These are phyloP conservation scores for Neurospora sp. DNA, from an alignment of 495 filamentous ascomycete species.

Conservation along the genomic window DNA sequence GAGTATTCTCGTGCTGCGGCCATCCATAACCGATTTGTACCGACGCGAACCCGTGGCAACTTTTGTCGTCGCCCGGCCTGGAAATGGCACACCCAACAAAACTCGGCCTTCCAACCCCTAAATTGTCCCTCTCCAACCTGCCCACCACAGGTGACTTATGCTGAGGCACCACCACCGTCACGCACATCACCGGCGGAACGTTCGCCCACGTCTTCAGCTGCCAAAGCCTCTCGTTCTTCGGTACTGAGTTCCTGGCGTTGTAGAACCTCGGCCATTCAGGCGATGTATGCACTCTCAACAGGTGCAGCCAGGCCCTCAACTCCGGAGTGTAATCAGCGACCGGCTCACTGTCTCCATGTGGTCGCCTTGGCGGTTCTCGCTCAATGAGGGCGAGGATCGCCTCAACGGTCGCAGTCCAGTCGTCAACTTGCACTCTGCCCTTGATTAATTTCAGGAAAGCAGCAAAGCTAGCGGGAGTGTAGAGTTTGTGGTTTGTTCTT, in stretches of 20 bases:
- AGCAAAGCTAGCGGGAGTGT: not conserved
- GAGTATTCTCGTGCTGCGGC: constrained; percentile 3
- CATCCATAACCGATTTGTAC: constrained; percentile 28
- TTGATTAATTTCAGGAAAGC: not conserved
- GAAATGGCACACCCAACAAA: constrained; percentile 8
- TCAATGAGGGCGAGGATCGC: not conserved
- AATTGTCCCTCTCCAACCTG: constrained; percentile 3
- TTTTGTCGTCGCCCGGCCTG: not conserved
- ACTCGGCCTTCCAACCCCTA: constrained; percentile 7
- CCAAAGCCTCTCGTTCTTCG: not conserved
- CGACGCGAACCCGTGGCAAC: constrained; percentile 10
- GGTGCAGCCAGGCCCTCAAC: not conserved
- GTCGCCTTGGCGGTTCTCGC: not conserved
- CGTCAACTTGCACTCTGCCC: not conserved
- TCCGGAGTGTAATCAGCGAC: not conserved
- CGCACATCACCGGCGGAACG: constrained; percentile 26
- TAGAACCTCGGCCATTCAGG: not conserved
- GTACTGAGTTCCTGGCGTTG: not conserved
- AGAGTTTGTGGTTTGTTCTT: not conserved
- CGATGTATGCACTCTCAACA: not conserved
- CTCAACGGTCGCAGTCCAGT: not conserved
- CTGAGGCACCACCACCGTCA: constrained; percentile 27
- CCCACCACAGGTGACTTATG: constrained; percentile 11
- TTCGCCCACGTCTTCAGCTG: constrained; percentile 12
- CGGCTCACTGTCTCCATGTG: not conserved